Conservation (phyloP, 371 early-diverging fungal species). For the Capillidium rhysosporum region DNA sequence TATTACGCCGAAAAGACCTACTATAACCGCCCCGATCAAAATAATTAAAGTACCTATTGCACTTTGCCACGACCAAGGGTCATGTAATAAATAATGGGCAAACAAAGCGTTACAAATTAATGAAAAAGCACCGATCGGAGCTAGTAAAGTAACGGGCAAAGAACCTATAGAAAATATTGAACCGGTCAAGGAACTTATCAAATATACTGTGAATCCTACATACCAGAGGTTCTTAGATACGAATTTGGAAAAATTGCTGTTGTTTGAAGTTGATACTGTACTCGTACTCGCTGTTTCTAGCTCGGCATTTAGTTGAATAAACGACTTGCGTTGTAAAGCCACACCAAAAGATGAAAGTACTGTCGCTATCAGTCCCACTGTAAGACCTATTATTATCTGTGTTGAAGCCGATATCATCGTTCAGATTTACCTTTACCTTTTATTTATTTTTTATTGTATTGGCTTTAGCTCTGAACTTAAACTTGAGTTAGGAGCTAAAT, state of each 20-base stretch:
- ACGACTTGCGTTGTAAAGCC: background rate
- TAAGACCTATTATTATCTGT: background rate
- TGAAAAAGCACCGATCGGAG: constrained; percentile 58
- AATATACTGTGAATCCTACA: constrained; percentile 35
- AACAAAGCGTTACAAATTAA: constrained; percentile 60
- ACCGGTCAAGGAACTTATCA: constrained; percentile 44
- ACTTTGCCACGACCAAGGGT: constrained; percentile 36
- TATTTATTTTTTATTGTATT: no score
- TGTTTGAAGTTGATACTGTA: background rate
- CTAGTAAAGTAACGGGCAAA: constrained; percentile 62
- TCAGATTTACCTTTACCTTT: no score
- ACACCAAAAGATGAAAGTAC: background rate
- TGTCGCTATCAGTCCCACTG: background rate
- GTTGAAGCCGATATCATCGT: no score
- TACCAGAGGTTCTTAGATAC: constrained; percentile 22
- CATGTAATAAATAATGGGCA: constrained; percentile 39
- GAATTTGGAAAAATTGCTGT: background rate
- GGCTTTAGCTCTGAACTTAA: no score
- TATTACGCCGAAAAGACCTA: constrained; percentile 55
- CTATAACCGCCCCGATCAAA: constrained; percentile 38
- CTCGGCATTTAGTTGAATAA: background rate
- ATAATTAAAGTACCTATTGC: constrained; percentile 48
- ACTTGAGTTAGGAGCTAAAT: no score
- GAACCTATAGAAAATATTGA: constrained; percentile 56
- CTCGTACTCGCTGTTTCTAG: background rate